Percentiles rank a stretch among this genome's conserved stretches.
phyloP scores from a whole-genome alignment of 305 asterid genomes.

The Salvia sclarea region DNA sequence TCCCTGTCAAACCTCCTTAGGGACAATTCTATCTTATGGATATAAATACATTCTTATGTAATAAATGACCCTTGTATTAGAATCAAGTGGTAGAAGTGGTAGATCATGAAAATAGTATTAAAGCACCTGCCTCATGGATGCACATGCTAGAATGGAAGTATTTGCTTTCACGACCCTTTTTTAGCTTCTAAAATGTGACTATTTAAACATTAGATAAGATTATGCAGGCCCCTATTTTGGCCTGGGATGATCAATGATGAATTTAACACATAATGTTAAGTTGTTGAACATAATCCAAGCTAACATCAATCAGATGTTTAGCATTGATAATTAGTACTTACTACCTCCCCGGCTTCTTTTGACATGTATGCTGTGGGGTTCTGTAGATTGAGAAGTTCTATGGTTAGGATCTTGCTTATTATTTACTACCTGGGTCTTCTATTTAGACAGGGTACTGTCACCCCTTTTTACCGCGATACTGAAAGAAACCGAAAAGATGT shows the following conservation, averaged over 20 bases:
- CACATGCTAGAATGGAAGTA: background rate
- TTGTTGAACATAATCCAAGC: constrained; percentile 3
- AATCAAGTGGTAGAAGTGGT: background rate
- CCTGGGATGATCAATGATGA: background rate
- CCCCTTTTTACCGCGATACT: background rate
- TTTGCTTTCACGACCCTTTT: background rate
- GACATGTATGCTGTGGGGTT: background rate
- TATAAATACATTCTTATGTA: constrained; percentile 4
- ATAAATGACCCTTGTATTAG: background rate
- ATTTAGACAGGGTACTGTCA: background rate
- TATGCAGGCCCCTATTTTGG: background rate
- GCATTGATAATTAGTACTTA: background rate
- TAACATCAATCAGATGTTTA: background rate
- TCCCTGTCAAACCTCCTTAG: background rate
- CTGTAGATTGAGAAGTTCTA: background rate
- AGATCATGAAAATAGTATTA: constrained; percentile 12
- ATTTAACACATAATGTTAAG: background rate
- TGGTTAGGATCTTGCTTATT: background rate
- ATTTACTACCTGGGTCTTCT: background rate
- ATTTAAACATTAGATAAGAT: background rate
- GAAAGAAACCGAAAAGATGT: background rate
- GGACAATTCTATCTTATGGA: background rate
- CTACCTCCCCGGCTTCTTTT: constrained; percentile 4
- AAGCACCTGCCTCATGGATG: constrained; percentile 14
- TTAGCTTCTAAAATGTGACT: background rate